Base-by-base conservation (phyloP, 2,329 filamentous ascomycete species). In the Trichophaea hybrida region DNA sequence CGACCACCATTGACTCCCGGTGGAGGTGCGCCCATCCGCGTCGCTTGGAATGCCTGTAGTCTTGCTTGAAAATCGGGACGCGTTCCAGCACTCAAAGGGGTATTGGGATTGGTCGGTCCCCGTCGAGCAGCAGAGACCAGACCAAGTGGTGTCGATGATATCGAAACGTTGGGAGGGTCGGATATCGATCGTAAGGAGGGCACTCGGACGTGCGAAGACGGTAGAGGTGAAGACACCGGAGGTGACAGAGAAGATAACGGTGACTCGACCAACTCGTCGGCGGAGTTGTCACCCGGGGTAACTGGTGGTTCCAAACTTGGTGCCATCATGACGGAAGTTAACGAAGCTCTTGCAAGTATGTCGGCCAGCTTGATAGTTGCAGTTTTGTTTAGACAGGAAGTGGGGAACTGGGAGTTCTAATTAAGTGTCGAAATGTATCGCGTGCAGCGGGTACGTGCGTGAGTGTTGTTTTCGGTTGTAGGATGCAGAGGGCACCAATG, bases 1-100 rank as follows among this genome's bases (percentile, higher is more conserved):
- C 59, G 61, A 46, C 33, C 13, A 12, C 55, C 57, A 52, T 72
- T 68, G 3, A 70, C 62, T 1, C 71, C 70, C 66, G 67, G 57
- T 32, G 66, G 59, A 60, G 66, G 67, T 69, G 67, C 68, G 64
- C 35, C 68, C 55, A 66, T 71, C 38, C 78, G 78, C 37, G 78
- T 77, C 51, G 80, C 80, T 71, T 83, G 82, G 63, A 87, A 85
- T 1, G 82, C 82, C 71, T 80, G 82, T 78, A 88, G 83, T 68
- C 80, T 82, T 44, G 80, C 83, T 68, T 83, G 75, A 65, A 87
- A 81, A 64, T 86, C 83, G 6, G 48, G 31, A 1, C 31, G 48
- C 40, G 24, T 46, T n/a, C 40, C 40, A 17, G 40, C 32, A 12
- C 32, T 33, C 66, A 80, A 76, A 52, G 80, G 77, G 55, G 83